Percentiles rank a stretch among this genome's conserved stretches.
These are phyloP conservation scores for Tetracentron sinense DNA, from an alignment of 164 flowering plant species.

Conservation along the genomic window DNA sequence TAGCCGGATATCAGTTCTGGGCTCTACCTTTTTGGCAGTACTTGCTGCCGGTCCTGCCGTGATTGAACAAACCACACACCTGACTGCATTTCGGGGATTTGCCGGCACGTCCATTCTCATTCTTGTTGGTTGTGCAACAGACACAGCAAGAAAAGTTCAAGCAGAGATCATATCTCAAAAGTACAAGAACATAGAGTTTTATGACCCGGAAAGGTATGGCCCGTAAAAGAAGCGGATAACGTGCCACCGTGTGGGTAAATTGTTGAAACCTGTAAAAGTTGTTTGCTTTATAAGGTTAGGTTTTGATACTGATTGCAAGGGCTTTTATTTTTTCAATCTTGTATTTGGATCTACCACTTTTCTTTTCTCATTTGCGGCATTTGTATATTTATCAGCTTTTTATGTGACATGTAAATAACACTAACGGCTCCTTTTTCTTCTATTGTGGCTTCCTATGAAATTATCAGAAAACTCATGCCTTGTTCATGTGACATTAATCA, in stretches of 20 bases:
- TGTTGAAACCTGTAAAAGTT: not conserved
- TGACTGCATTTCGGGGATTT: conserved; percentile 94
- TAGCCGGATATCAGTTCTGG: conserved; percentile 93
- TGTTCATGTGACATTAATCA: too few species aligned
- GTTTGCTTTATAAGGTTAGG: conserved; percentile 5
- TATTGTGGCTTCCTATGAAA: too few species aligned
- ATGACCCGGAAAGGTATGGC: conserved; percentile 48
- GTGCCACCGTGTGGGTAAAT: not conserved
- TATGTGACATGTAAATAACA: too few species aligned
- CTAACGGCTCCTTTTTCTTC: too few species aligned
- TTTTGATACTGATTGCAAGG: not conserved
- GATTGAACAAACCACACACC: conserved; percentile 80
- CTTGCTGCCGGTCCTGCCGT: conserved; percentile 96
- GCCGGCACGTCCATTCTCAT: conserved; percentile 98
- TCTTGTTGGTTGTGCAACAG: conserved; percentile 99
- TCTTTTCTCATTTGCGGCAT: too few species aligned
- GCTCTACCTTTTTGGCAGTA: conserved; percentile 86
- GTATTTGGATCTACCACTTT: not conserved
- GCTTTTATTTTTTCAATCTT: not conserved
- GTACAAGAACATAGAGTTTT: conserved; percentile 92
- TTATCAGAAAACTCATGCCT: too few species aligned
- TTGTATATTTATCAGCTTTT: too few species aligned
- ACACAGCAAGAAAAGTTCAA: conserved; percentile 96
- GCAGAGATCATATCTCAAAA: conserved; percentile 98
- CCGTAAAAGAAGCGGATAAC: conserved; percentile 8